Evolutionary conservation across 805 yeast species (phyloP), one percentile per base, ranked within the genome.

Genomic region (Wickerhamomyces mucosus): DNA sequence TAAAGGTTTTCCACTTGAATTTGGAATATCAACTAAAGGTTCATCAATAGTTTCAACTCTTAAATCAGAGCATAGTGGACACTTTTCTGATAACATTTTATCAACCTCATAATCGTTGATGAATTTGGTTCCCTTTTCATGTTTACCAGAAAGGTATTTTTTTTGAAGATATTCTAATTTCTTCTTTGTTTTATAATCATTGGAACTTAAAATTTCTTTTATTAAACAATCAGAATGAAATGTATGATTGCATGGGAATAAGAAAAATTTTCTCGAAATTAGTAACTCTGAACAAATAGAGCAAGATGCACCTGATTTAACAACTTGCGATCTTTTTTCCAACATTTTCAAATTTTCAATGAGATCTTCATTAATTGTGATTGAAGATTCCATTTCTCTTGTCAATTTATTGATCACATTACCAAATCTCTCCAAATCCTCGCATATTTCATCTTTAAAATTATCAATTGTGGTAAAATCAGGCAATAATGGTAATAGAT

Each of bases 181-280:
- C 47, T 72, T 75, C 50, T 78, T 77, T 31, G 78, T 65, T 24
- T 73, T 65, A 50, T 77, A 78, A 42, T 84, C 85, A 27, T 75
- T 75, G 19, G 79, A 75, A 21, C 63, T 61, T 32, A 78, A 49
- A 21, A 80, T 71, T 23, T 60, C 60, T 35, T 71, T 68, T 6
- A 80, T 70, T n/a, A 85, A 54, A 58, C 98, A 92, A 50, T 86
- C 95, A 31, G 76, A 77, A 50, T 92, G 97, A 57, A 83, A 81
- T 5, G 83, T 73, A 52, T 92, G 98, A 35, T 72, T 79, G 51
- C 98, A 92, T 1, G 96, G 96, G 49, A 84, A 92, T 5, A 77
- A 73, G 33, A 78, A 67, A 43, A 86, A 86, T 48, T 75, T 80
- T 35, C 85, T 69, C 4, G 77, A 70, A 3, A 84, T 67, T 27